Percentiles rank a stretch among this genome's conserved stretches.
phyloP scores from a whole-genome alignment of 352 stramenopile species.

The Phytophthora brassicae region DNA sequence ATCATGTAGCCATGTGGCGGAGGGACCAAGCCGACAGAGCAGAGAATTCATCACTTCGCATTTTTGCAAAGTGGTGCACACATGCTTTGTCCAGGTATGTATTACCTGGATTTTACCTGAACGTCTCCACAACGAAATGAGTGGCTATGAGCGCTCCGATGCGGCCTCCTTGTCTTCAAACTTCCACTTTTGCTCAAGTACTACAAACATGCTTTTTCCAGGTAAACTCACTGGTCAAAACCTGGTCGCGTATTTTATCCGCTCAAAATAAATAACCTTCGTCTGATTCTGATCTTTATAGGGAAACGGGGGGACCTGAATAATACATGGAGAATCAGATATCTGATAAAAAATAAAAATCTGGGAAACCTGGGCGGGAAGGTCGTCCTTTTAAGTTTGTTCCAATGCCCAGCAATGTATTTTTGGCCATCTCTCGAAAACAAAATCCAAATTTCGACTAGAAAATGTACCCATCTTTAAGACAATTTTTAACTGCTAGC shows the following conservation, averaged over 20 bases:
- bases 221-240: neutral
- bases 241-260: neutral
- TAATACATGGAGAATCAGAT: constrained; percentile 6
- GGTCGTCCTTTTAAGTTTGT: neutral
- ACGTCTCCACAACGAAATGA: neutral
- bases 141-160: neutral
- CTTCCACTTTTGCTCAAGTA: constrained; percentile 5
- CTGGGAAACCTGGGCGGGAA: neutral
- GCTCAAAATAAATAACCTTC: neutral
- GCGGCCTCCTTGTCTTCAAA: neutral
- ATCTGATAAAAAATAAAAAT: neutral
- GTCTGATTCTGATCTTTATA: neutral
- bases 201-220: neutral
- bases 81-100: neutral
- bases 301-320: neutral
- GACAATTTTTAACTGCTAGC: neutral
- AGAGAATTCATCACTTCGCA: neutral
- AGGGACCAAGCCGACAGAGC: neutral
- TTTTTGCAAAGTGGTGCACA: neutral
- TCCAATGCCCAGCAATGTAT: no score
- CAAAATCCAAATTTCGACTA: neutral
- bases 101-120: constrained; percentile 3
- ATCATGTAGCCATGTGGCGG: neutral
- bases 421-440: no score
- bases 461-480: neutral